Conservation (phyloP, 257 asterid species). For the Solanum ahanhuiri region DNA sequence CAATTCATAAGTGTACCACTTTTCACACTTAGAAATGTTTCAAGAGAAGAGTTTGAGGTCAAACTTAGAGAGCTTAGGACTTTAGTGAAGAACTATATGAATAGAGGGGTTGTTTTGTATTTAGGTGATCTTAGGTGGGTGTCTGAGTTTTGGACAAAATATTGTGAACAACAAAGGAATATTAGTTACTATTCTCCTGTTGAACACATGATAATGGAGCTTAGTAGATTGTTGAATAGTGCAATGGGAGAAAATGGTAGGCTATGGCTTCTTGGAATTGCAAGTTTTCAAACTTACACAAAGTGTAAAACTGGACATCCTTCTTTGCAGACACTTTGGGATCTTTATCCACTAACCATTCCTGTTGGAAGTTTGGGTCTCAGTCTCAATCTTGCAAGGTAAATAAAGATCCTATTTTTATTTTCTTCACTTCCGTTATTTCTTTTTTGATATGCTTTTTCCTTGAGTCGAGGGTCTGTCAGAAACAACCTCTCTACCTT, state of each 20-base stretch:
- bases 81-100: conserved; percentile 41
- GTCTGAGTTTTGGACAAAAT: conserved; percentile 65
- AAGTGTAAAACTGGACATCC: conserved; percentile 68
- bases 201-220: conserved; percentile 90
- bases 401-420: background rate
- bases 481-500: background rate
- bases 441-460: background rate
- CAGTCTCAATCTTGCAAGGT: conserved; percentile 57
- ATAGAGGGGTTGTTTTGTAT: conserved; percentile 73
- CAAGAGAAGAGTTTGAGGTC: conserved; percentile 59
- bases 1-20: no score
- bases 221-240: conserved; percentile 50
- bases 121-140: conserved; percentile 82
- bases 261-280: conserved; percentile 67
- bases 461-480: background rate
- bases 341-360: conserved; percentile 56
- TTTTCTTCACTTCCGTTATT: background rate
- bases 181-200: conserved; percentile 43
- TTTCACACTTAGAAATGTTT: conserved; percentile 33
- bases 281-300: conserved; percentile 53
- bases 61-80: conserved; percentile 65
- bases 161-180: conserved; percentile 27
- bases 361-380: conserved; percentile 52
- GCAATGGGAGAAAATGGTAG: conserved; percentile 37
- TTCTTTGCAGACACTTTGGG: conserved; percentile 73